A percentile compares a stretch with the other conserved stretches of the same genome.
Evolutionary conservation across 495 filamentous ascomycete genomes (phyloP).

Genomic region (Penicillium alfredii): DNA sequence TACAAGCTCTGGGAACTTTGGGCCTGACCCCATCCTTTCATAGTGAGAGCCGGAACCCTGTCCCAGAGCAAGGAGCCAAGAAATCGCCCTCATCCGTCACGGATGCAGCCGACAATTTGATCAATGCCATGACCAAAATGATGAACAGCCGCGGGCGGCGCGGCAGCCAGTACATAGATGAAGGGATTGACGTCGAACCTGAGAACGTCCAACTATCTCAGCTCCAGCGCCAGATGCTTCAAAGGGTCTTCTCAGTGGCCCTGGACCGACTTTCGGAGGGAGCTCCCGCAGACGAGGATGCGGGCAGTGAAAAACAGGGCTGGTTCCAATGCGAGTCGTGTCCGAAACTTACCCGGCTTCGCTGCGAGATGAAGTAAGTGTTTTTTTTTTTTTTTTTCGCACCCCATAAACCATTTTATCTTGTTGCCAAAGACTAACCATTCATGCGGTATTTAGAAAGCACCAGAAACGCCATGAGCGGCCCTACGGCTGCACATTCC

Average conservation of each 20-base stretch:
- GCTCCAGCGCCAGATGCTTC: slow-evolving; percentile 32
- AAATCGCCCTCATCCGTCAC: slow-evolving; percentile 25
- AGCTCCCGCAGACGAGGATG: slow-evolving; percentile 7
- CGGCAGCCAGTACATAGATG: slow-evolving; percentile 23
- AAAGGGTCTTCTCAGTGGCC: slow-evolving; percentile 30
- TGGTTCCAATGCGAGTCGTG: slow-evolving; percentile 50
- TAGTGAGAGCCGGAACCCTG: not conserved
- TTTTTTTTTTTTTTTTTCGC: not conserved
- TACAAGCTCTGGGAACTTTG: slow-evolving; percentile 1
- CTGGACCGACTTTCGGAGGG: slow-evolving; percentile 27
- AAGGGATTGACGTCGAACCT: slow-evolving; percentile 18
- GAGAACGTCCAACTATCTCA: slow-evolving; percentile 23
- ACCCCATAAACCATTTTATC: not conserved
- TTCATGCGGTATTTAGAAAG: too few relatives aligned
- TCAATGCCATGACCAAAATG: slow-evolving; percentile 36
- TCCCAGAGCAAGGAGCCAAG: slow-evolving; percentile 1
- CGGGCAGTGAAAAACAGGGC: slow-evolving; percentile 27
- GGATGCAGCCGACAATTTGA: slow-evolving; percentile 30
- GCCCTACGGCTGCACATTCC: slow-evolving; percentile 83
- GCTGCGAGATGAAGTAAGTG: slow-evolving; percentile 67
- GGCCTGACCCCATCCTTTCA: not conserved
- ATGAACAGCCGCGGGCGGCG: slow-evolving; percentile 27
- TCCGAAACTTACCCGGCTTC: slow-evolving; percentile 48
- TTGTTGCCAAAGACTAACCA: slow-evolving; percentile 14
- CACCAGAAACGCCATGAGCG: slow-evolving; percentile 81